phyloP scores from a whole-genome alignment of 805 yeast genomes.

The Lachancea lanzarotensis region DNA sequence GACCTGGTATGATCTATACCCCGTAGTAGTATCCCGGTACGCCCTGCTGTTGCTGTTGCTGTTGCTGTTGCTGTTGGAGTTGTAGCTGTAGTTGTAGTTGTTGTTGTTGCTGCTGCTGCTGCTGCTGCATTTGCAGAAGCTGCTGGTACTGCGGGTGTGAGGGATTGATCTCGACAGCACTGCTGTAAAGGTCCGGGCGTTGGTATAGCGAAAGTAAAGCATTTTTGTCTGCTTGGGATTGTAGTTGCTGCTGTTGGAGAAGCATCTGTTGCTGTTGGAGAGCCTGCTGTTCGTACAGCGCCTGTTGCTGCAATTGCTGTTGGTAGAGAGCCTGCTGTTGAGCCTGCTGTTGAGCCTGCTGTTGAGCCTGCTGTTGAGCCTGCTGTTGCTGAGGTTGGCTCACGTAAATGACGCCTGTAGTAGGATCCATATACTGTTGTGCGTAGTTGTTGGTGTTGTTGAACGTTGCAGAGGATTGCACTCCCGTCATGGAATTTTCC shows the following conservation, averaged over 20 bases:
- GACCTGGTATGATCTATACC: not conserved
- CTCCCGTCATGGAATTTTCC: slow-evolving; percentile 9
- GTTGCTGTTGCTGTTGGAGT: slow-evolving; percentile 23
- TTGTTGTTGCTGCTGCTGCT: slow-evolving; percentile 18
- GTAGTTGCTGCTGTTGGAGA: slow-evolving; percentile 16
- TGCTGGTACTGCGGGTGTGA: slow-evolving; percentile 28
- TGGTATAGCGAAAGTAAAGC: slow-evolving; percentile 25
- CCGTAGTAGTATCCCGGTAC: slow-evolving; percentile 8
- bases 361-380: slow-evolving; percentile 23
- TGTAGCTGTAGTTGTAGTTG: slow-evolving; percentile 20
- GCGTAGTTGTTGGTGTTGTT: slow-evolving; percentile 32
- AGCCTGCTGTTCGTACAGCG: slow-evolving; percentile 16
- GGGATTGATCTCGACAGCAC: slow-evolving; percentile 26
- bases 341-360: slow-evolving; percentile 30
- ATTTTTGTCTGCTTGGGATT: slow-evolving; percentile 18
- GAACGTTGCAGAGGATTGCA: slow-evolving; percentile 22
- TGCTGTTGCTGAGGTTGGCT: slow-evolving; percentile 44
- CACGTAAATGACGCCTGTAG: slow-evolving; percentile 61
- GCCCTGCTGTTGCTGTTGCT: slow-evolving; percentile 15
- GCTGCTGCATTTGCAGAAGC: slow-evolving; percentile 23
- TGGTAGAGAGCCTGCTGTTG: slow-evolving; percentile 16
- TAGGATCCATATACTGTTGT: slow-evolving; percentile 66
- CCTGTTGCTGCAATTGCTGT: slow-evolving; percentile 14
- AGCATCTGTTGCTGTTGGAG: slow-evolving; percentile 9
- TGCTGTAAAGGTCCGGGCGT: slow-evolving; percentile 26